These are phyloP conservation scores for Lactarius akahatsu DNA, from an alignment of 768 basidiomycete species.

Conservation along the genomic window DNA sequence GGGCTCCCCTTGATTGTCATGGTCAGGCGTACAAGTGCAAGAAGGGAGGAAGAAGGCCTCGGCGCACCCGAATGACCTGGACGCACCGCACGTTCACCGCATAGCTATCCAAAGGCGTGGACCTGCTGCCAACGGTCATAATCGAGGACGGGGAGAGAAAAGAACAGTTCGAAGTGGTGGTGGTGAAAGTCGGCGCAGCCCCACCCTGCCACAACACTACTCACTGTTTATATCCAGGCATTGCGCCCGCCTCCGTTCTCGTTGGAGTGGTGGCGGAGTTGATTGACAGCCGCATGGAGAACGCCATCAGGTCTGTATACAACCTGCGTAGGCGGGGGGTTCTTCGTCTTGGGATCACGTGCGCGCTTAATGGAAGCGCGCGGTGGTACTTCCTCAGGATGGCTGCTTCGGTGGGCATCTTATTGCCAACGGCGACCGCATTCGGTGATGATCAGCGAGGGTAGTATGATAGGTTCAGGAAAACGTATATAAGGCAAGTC, in stretches of 20 bases:
- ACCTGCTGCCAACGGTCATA: not conserved
- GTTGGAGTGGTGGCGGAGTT: not conserved
- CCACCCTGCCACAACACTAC: not conserved
- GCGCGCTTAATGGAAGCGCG: not conserved
- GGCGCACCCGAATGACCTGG: conserved; percentile 13
- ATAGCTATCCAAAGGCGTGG: not conserved
- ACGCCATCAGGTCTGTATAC: not conserved
- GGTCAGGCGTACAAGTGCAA: not conserved
- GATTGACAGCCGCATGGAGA: not conserved
- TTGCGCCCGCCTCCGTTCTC: conserved; percentile 2
- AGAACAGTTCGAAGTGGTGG: not conserved
- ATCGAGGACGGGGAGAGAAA: too few relatives aligned
- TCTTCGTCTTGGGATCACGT: not conserved
- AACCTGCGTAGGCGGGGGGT: not conserved
- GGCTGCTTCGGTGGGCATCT: not conserved
- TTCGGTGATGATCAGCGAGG: not conserved
- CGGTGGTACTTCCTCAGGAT: not conserved
- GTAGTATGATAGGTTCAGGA: too few relatives aligned
- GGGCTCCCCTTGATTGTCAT: conserved; percentile 5
- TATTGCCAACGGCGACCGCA: not conserved
- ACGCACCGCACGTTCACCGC: conserved; percentile 23
- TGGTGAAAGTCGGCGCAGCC: not conserved
- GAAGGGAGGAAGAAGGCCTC: not conserved
- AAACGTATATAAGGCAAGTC: not conserved
- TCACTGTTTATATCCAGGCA: not conserved